Conservation (phyloP, 1,139 yeast genomes). For the Suhomyces choctaworum region DNA sequence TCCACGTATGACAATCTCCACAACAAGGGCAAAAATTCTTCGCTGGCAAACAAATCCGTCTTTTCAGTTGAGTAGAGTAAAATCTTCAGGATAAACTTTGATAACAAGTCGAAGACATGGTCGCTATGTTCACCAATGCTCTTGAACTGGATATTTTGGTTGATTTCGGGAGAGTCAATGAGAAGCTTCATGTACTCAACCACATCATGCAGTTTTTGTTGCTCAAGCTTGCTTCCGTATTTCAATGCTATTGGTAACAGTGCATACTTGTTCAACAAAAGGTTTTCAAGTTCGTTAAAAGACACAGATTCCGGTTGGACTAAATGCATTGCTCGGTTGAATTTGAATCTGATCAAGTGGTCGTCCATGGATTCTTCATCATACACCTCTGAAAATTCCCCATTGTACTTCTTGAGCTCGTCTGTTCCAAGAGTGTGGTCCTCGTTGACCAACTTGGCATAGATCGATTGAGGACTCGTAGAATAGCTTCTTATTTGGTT, state of each 20-base stretch:
- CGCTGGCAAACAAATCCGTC: conserved; percentile 27
- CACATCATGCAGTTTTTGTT: conserved; percentile 30
- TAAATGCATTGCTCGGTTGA: conserved; percentile 40
- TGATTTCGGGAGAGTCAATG: conserved; percentile 34
- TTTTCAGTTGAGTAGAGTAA: conserved; percentile 25
- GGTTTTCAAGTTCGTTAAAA: conserved; percentile 24
- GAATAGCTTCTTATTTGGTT: conserved; percentile 5
- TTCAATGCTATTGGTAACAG: conserved; percentile 19
- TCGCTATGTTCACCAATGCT: conserved; percentile 15
- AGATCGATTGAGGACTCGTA: conserved; percentile 5
- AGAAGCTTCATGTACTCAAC: conserved; percentile 33
- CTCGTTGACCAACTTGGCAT: conserved; percentile 7
- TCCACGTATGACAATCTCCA: conserved; percentile 33
- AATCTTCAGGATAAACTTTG: conserved; percentile 30
- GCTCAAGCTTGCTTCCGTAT: conserved; percentile 14
- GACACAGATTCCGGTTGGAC: conserved; percentile 33
- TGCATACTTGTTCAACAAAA: conserved; percentile 32
- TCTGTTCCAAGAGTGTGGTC: conserved; percentile 3
- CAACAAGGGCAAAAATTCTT: conserved; percentile 36
- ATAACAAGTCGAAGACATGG: conserved; percentile 22
- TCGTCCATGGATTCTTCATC: conserved; percentile 24
- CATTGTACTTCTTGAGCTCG: conserved; percentile 13
- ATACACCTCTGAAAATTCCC: conserved; percentile 13
- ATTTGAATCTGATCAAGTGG: conserved; percentile 37
- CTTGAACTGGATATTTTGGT: conserved; percentile 7